These are phyloP conservation scores for Colletotrichum viniferum DNA, from an alignment of 2,329 filamentous ascomycete genomes.

Conservation along the genomic window DNA sequence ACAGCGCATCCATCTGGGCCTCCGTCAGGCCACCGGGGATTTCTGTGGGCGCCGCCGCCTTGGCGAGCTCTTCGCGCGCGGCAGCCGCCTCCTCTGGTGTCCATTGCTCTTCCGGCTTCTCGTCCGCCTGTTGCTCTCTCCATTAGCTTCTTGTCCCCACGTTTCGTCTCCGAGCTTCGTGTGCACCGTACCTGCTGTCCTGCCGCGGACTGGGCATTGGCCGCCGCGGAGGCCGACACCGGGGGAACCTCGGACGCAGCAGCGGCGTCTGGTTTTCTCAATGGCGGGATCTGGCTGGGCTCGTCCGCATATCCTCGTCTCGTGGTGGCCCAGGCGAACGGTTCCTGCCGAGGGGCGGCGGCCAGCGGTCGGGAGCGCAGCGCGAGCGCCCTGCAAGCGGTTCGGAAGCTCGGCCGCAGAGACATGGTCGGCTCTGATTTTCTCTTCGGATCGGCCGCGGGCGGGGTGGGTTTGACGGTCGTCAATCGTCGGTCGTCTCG, in stretches of 20 bases:
- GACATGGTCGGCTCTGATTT: slow-evolving; percentile 46
- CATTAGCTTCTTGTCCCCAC: neutral
- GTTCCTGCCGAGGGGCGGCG: slow-evolving; percentile 25
- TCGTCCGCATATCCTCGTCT: slow-evolving; percentile 32
- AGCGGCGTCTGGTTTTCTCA: neutral
- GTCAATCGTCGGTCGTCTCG: neutral
- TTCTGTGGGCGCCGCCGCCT: neutral
- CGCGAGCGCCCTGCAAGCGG: slow-evolving; percentile 45
- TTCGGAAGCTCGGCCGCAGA: slow-evolving; percentile 56
- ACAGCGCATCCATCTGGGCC: slow-evolving; percentile 49
- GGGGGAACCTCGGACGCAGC: neutral
- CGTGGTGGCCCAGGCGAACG: slow-evolving; percentile 28
- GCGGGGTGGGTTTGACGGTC: neutral
- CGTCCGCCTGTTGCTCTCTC: neutral
- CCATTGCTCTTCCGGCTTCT: slow-evolving; percentile 9
- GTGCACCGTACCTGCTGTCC: slow-evolving; percentile 1
- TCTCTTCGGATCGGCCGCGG: neutral
- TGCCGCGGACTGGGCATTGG: neutral
- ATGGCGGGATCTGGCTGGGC: neutral
- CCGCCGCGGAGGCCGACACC: neutral
- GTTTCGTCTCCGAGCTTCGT: neutral
- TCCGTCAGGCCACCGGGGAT: slow-evolving; percentile 39
- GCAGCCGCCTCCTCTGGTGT: slow-evolving; percentile 13
- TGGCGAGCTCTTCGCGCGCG: slow-evolving; percentile 7
- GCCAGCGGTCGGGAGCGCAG: slow-evolving; percentile 40